phyloP scores from a whole-genome alignment of 116 monocot species.

The Trichopus zeylanicus region DNA sequence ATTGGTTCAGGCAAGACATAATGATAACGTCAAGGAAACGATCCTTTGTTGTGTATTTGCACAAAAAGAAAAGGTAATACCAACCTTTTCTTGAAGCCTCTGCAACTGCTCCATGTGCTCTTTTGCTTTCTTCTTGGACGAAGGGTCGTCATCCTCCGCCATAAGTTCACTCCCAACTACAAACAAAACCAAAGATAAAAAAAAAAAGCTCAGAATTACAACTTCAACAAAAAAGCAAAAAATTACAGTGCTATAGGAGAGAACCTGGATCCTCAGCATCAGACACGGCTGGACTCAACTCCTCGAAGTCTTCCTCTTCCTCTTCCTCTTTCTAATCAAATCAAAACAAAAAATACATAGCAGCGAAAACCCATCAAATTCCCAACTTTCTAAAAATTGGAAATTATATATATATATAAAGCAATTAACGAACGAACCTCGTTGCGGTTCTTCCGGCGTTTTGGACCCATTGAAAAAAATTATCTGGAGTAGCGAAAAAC shows the following conservation, averaged over 20 bases:
- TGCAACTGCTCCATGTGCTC: slow-evolving; percentile 52
- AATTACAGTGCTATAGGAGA: background rate
- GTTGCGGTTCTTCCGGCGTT: too few species aligned
- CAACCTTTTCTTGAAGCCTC: slow-evolving; percentile 71
- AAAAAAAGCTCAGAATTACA: background rate
- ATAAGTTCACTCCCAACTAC: slow-evolving; percentile 7
- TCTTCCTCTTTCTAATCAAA: background rate
- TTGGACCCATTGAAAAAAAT: too few species aligned
- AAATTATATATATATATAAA: too few species aligned
- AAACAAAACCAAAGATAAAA: background rate
- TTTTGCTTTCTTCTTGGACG: slow-evolving; percentile 25
- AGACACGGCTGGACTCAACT: slow-evolving; percentile 7
- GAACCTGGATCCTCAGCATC: slow-evolving; percentile 27
- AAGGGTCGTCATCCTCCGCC: slow-evolving; percentile 6
- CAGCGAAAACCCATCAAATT: too few species aligned
- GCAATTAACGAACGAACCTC: too few species aligned
- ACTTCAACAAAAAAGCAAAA: background rate
- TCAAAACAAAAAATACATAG: background rate
- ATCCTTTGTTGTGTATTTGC: background rate
- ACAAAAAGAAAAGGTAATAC: background rate
- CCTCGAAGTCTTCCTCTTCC: background rate
- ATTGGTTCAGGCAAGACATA: too few species aligned
- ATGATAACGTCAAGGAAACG: background rate
- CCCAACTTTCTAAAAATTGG: too few species aligned
- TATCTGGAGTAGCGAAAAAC: too few species aligned